phyloP scores from a whole-genome alignment of 1,284 basidiomycete species.

The Porodaedalea pini region DNA sequence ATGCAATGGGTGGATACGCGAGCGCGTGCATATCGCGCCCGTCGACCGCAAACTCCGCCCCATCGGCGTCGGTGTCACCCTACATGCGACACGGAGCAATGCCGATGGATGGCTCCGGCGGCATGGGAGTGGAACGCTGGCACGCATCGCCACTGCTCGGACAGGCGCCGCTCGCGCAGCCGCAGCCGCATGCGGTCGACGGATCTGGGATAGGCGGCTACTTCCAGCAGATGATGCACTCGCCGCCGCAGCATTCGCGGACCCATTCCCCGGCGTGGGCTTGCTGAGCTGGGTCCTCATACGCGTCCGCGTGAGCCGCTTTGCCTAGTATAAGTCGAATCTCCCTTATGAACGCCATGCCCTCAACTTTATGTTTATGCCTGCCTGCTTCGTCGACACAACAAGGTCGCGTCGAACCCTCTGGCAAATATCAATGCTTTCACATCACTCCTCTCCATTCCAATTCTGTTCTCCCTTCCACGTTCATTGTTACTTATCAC shows the following conservation, averaged over 20 bases:
- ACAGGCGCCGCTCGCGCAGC: conserved; percentile 14
- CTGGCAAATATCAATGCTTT: background rate
- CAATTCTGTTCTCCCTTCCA: background rate
- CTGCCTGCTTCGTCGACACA: background rate
- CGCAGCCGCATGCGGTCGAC: background rate
- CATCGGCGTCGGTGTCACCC: conserved; percentile 10
- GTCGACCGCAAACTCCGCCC: conserved; percentile 13
- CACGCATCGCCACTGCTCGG: conserved; percentile 9
- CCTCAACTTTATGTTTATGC: background rate
- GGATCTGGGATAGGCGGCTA: conserved; percentile 1
- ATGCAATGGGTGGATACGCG: conserved; percentile 6
- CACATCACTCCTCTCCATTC: background rate
- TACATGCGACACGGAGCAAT: conserved; percentile 15
- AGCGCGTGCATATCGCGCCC: conserved; percentile 8
- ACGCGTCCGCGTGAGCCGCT: background rate
- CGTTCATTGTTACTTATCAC: conserved; percentile 10
- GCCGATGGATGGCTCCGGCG: background rate
- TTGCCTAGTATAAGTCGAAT: background rate
- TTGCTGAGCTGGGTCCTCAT: conserved; percentile 1
- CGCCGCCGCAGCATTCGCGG: conserved; percentile 13
- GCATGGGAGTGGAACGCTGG: conserved; percentile 4
- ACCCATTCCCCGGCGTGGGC: conserved; percentile 13
- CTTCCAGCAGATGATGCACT: conserved; percentile 5
- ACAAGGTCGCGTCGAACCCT: background rate
- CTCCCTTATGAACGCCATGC: background rate